Base-by-base conservation (phyloP, 441 rosid species). In the Euphorbia schlechtendalii region DNA sequence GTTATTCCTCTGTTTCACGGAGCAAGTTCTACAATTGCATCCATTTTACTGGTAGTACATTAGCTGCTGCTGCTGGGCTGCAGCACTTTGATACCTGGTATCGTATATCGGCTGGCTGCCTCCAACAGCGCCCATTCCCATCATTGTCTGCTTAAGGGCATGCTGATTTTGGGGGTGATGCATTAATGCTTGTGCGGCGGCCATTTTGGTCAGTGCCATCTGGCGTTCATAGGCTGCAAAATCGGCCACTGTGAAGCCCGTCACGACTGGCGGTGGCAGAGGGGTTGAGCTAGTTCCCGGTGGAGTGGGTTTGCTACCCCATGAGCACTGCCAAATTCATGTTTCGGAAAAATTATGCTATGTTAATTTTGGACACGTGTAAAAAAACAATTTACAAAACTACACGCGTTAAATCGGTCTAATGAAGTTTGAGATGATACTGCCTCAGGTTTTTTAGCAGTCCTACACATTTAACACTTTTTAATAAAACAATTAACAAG, bases 231-330 rank as follows among this genome's bases (percentile, higher is more conserved):
- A 85, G 38, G 77, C 77, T 22, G 79, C 75, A 34, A 86, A 73
- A 34, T 85, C 86, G 10, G 79, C 65, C 15, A 84, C 77, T 15
- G 97, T 80, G 21, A 82, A 52, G 18, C 83, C 76, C 9, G 84
- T 82, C 59, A 78, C 68, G 18, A 71, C 73, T 27, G 93, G 93
- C 10, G 85, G 93, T 3, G 90, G 95, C 48, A 87, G 88, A 46
- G 91, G 95, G 59, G 71, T 65, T 22, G 95, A 86, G 67, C 78
- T 81, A 54, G 86, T 77, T 52, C 96, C 97, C 8, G 91, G 73
- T 54, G 86, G 88, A 45, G 97, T 90, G 17, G 96, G 92, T 69
- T 88, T 90, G 81, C 79, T 88, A 54, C 95, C 92, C 96, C 97
- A 90, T 14, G 97, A 90, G 51, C 97, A 90, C 97, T 88, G 81